Conservation (phyloP, 2,329 filamentous ascomycete species). For the Verticillium nubilum region DNA sequence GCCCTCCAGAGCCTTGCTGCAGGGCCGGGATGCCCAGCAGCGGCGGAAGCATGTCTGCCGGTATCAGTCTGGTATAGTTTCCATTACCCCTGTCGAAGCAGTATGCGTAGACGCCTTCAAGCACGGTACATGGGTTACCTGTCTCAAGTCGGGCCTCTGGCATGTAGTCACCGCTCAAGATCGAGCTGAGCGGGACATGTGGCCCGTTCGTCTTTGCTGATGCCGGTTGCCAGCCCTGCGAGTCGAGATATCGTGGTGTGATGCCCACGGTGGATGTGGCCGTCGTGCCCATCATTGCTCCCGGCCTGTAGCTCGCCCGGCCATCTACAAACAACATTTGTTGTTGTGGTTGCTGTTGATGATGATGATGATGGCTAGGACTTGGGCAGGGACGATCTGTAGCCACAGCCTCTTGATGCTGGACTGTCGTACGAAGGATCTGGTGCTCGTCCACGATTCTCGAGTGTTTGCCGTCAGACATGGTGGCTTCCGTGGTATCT, state of each 20-base stretch:
- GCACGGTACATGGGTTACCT: constrained; percentile 5
- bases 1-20: constrained; percentile 31
- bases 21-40: constrained; percentile 35
- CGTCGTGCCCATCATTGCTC: background rate
- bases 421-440: no score
- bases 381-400: background rate
- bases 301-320: no score
- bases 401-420: background rate
- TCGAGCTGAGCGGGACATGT: constrained; percentile 20
- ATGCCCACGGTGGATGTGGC: background rate
- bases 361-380: background rate
- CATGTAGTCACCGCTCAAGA: constrained; percentile 2
- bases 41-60: constrained; percentile 46
- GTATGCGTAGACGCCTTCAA: constrained; percentile 37
- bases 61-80: constrained; percentile 47
- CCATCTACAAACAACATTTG: no score
- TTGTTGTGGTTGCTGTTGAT: no score
- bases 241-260: constrained; percentile 3
- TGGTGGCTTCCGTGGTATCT: no score
- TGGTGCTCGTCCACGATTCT: no score
- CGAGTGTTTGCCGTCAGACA: no score
- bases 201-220: background rate
- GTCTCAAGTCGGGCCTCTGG: constrained; percentile 9
- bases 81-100: constrained; percentile 50
- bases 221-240: constrained; percentile 5